These are phyloP conservation scores for Clonostachys byssicola DNA, from an alignment of 2,329 filamentous ascomycete genomes.

Conservation along the genomic window DNA sequence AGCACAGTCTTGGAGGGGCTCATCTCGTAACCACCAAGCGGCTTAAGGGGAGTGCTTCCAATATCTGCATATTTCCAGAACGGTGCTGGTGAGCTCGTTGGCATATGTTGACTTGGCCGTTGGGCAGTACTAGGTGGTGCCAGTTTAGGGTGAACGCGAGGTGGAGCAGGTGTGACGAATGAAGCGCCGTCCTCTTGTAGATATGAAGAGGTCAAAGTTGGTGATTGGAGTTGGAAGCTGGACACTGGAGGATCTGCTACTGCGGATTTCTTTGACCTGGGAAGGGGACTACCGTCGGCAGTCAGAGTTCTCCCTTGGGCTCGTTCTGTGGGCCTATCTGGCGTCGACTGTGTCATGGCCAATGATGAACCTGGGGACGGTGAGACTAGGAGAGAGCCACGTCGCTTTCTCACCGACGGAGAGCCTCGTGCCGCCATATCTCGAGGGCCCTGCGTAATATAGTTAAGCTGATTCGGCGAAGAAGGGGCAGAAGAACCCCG, in stretches of 20 bases:
- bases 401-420: conserved; percentile 50
- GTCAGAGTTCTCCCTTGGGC: conserved; percentile 28
- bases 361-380: conserved; percentile 47
- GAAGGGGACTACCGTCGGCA: conserved; percentile 59
- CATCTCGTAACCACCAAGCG: conserved; percentile 43
- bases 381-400: conserved; percentile 50
- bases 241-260: conserved; percentile 37
- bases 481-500: conserved; percentile 67
- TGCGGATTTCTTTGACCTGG: conserved; percentile 43
- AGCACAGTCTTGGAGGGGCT: conserved; percentile 51
- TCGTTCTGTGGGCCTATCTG: conserved; percentile 45
- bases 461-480: conserved; percentile 59
- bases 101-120: conserved; percentile 79
- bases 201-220: conserved; percentile 58
- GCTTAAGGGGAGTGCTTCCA: conserved; percentile 64
- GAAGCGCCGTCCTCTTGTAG: conserved; percentile 55
- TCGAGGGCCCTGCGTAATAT: conserved; percentile 54
- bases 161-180: conserved; percentile 69
- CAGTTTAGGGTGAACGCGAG: conserved; percentile 67
- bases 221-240: conserved; percentile 52
- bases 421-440: conserved; percentile 50
- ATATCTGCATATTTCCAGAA: conserved; percentile 87
- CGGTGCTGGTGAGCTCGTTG: conserved; percentile 77
- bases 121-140: conserved; percentile 79
- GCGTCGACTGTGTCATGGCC: conserved; percentile 50